Percentiles rank a stretch among this genome's conserved stretches.
phyloP scores from a whole-genome alignment of 495 filamentous ascomycete genomes.

The Oleoguttula mirabilis region DNA sequence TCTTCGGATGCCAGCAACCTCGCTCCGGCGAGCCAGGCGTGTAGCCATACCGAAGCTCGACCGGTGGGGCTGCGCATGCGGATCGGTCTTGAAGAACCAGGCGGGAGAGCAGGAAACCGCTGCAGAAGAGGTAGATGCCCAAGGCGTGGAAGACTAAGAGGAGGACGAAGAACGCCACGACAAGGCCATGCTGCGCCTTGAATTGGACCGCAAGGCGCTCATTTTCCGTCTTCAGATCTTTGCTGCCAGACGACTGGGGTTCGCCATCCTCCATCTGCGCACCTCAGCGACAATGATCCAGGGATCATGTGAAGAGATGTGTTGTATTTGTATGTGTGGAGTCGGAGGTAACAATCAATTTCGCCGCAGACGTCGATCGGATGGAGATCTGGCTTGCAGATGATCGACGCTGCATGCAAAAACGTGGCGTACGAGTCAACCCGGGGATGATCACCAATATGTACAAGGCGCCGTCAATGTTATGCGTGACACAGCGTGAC shows the following conservation, averaged over 20 bases:
- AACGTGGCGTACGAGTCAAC: too few species aligned
- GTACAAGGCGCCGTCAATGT: too few species aligned
- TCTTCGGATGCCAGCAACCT: constrained; percentile 93
- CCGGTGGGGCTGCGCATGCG: constrained; percentile 60
- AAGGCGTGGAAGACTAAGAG: constrained; percentile 56
- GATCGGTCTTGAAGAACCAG: constrained; percentile 83
- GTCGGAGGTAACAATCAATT: too few species aligned
- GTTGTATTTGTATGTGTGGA: too few species aligned
- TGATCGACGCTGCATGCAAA: too few species aligned
- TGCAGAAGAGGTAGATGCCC: constrained; percentile 85
- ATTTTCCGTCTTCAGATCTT: constrained; percentile 10
- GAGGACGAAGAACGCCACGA: constrained; percentile 39
- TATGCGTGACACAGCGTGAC: too few species aligned
- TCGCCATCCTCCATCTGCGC: constrained; percentile 12
- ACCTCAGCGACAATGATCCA: too few species aligned
- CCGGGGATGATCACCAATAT: too few species aligned
- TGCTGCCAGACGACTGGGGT: neutral
- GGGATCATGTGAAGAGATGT: too few species aligned
- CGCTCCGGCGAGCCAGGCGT: constrained; percentile 40
- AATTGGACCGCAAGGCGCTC: constrained; percentile 36
- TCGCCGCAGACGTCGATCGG: too few species aligned
- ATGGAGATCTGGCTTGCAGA: too few species aligned
- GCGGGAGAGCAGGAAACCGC: constrained; percentile 90
- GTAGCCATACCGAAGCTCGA: constrained; percentile 34
- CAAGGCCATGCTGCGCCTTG: constrained; percentile 41